Conservation (phyloP, 164 flowering plant genomes). For the Berberis vulgaris region DNA sequence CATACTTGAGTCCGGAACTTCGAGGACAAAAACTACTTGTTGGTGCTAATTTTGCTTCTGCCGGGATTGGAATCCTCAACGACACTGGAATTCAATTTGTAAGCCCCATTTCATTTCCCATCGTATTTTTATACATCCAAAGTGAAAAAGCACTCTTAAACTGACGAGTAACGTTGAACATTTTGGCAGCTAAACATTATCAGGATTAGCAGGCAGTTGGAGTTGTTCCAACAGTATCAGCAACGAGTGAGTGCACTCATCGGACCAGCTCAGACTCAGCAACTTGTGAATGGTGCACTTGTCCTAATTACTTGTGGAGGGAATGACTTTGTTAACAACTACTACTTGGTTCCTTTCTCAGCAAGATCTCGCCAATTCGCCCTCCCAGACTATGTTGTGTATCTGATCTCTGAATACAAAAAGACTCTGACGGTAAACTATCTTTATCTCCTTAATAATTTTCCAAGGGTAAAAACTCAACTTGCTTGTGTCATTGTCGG, state of each 20-base stretch:
- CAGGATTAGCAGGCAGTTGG: neutral
- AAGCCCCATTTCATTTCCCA: neutral
- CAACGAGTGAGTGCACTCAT: slow-evolving; percentile 1
- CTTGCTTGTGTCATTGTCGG: too few relatives aligned
- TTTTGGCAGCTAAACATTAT: neutral
- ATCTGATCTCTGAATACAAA: neutral
- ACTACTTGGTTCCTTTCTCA: neutral
- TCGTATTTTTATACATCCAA: neutral
- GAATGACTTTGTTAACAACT: slow-evolving; percentile 1
- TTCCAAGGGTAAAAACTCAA: neutral
- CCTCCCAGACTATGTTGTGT: neutral
- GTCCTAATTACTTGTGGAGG: neutral
- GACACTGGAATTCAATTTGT: slow-evolving; percentile 4
- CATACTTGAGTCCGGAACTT: slow-evolving; percentile 1
- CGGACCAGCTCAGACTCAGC: neutral
- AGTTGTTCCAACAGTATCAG: neutral
- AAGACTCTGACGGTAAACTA: neutral
- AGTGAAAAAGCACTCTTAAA: neutral
- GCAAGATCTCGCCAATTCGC: slow-evolving; percentile 1
- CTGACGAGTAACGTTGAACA: neutral
- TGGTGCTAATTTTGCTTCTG: slow-evolving; percentile 5
- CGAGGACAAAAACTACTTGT: slow-evolving; percentile 1
- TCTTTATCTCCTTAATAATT: neutral
- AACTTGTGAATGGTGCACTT: neutral
- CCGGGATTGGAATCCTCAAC: slow-evolving; percentile 3